A percentile compares a stretch with the other conserved stretches of the same genome.
These are phyloP conservation scores for Linaria vulgaris DNA, from an alignment of 257 asterid species.

Conservation along the genomic window DNA sequence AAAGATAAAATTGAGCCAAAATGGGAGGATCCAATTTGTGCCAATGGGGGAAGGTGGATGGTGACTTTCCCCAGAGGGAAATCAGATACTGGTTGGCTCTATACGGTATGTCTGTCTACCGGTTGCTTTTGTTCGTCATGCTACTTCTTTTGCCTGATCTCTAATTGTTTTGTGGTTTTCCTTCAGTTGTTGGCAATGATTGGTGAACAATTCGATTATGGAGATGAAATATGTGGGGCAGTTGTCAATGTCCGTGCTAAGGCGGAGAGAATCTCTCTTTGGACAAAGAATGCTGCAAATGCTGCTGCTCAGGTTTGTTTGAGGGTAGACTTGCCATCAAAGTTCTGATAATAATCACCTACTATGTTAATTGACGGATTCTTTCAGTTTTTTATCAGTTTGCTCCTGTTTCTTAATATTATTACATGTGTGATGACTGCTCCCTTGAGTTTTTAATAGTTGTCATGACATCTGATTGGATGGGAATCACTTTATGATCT, in stretches of 20 bases:
- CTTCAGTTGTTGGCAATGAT: constrained; percentile 88
- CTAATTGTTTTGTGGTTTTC: constrained; percentile 17
- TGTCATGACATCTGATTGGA: not conserved
- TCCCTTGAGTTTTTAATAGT: too few species aligned
- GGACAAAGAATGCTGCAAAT: constrained; percentile 98
- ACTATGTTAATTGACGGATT: not conserved
- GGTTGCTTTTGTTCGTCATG: not conserved
- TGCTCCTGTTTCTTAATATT: not conserved
- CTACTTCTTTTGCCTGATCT: constrained; percentile 2
- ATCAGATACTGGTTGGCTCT: constrained; percentile 81
- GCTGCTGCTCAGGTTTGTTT: constrained; percentile 86
- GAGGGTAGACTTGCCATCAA: constrained; percentile 7
- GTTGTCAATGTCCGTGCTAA: constrained; percentile 74
- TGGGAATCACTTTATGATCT: not conserved
- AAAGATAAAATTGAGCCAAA: constrained; percentile 81
- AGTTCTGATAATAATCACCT: not conserved
- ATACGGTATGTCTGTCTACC: constrained; percentile 57
- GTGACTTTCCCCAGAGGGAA: constrained; percentile 51
- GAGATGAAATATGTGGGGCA: constrained; percentile 98
- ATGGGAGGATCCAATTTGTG: constrained; percentile 96
- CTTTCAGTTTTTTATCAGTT: not conserved
- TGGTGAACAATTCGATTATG: constrained; percentile 92
- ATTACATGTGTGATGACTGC: not conserved
- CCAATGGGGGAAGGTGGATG: constrained; percentile 96
- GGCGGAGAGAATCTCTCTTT: constrained; percentile 71